phyloP scores from a whole-genome alignment of 2,329 filamentous ascomycete genomes.

The Alternaria triticina region DNA sequence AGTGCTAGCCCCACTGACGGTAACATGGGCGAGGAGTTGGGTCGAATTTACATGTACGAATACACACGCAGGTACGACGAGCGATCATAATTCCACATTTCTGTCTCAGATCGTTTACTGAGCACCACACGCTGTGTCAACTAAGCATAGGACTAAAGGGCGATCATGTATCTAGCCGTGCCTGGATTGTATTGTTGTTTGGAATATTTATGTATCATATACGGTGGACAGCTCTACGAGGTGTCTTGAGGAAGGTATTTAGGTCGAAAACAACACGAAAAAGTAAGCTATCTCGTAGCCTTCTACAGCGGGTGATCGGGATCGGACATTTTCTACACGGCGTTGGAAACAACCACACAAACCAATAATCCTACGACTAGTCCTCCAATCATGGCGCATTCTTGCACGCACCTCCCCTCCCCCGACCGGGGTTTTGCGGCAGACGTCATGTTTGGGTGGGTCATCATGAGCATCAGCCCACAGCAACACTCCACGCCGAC shows the following conservation, averaged over 20 bases:
- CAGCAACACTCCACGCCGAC: conserved; percentile 10
- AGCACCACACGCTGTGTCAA: neutral
- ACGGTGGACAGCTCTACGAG: accelerated
- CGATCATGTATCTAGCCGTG: too few relatives aligned
- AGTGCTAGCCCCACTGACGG: too few relatives aligned
- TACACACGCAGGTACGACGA: neutral
- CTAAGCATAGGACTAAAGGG: too few relatives aligned
- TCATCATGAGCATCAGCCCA: conserved; percentile 17
- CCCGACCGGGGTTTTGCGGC: conserved; percentile 16
- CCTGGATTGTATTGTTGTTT: neutral
- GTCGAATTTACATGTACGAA: neutral
- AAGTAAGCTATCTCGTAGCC: neutral
- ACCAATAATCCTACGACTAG: neutral
- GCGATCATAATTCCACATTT: neutral
- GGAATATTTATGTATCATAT: neutral
- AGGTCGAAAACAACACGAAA: neutral
- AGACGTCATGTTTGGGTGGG: conserved; percentile 24
- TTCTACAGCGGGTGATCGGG: neutral
- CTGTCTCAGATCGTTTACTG: neutral
- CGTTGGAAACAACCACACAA: neutral
- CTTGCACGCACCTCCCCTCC: neutral
- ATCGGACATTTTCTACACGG: neutral
- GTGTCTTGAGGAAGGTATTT: neutral
- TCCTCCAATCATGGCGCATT: neutral
- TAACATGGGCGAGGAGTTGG: neutral